Evolutionary conservation across 257 asterid genomes (phyloP), one percentile per base, ranked within the genome.

Genomic region (Solanum chmielewskii): DNA sequence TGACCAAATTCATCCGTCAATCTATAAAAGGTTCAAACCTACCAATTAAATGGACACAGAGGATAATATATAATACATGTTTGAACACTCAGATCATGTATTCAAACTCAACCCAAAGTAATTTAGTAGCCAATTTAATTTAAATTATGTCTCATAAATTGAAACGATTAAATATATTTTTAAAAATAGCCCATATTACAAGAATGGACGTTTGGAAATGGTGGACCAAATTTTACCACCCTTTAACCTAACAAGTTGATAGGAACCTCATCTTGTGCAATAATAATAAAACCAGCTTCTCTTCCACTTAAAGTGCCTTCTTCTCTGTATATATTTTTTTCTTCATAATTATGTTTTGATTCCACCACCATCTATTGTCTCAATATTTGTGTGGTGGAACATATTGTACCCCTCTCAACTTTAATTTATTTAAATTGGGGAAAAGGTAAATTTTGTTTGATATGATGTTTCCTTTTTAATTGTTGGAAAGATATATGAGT

Each of bases 331-430:
- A 37, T 35, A 9, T 69, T 21, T 42, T 49, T 42, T 49, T 52
- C 80, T 45, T 11, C 75, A 41, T 82, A 35, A 59, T 86, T 44
- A 85, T 84, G 86, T 77, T 44, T 73, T 56, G 89, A 86, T 86
- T 85, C 86, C 88, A 86, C 89, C 88, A 87, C 74, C 75, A 62
- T 76, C 83, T 80, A 56, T 62, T 90, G 89, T 89, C 92, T 90
- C 62, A 33, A 78, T 5, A 49, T 10, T 81, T 81, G 69, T 81
- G 31, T 81, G 69, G 85, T 81, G 18, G 69, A 81, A 29, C 85
- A 29, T 81, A 81, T 47, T 47, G 44, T 60, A 49, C 45, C 69
- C 44, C 44, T 31, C 12, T 5, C 7, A 76, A 76, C 18, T 29
- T 80, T 80, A 9, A 81, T 18, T 47, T 81, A 5, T 81, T 81